Percentiles rank a stretch among this genome's conserved stretches.
Evolutionary conservation across 2,329 filamentous ascomycete genomes (phyloP).

Genomic region (Trichoderma brevicompactum): DNA sequence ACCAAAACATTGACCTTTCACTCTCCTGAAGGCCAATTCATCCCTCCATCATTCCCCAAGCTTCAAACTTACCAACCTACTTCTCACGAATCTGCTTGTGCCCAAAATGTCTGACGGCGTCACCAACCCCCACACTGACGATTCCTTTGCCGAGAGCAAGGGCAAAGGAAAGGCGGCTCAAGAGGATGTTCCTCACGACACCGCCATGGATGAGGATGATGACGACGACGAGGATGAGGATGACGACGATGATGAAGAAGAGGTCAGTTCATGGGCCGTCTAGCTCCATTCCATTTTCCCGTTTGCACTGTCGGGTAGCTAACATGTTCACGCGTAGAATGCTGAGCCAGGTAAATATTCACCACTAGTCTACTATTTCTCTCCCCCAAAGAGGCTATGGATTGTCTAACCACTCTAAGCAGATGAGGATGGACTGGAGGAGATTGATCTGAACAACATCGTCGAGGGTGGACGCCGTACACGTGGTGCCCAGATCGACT

Average conservation of each 20-base stretch:
- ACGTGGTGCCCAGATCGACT: slow-evolving; percentile 91
- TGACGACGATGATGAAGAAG: slow-evolving; percentile 48
- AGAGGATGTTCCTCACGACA: slow-evolving; percentile 57
- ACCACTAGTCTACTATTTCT: slow-evolving; percentile 6
- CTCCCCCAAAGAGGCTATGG: neutral
- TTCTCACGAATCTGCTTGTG: neutral
- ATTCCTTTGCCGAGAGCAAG: slow-evolving; percentile 63
- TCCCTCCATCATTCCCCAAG: slow-evolving; percentile 27
- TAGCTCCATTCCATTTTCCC: neutral
- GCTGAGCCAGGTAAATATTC: slow-evolving; percentile 39
- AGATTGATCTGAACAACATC: slow-evolving; percentile 90
- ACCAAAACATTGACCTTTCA: slow-evolving; percentile 24
- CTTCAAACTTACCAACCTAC: slow-evolving; percentile 27
- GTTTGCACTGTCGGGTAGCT: slow-evolving; percentile 28
- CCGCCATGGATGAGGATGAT: slow-evolving; percentile 75
- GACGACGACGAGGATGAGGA: slow-evolving; percentile 72
- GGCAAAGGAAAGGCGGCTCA: slow-evolving; percentile 81
- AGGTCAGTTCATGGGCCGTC: neutral
- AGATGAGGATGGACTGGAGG: slow-evolving; percentile 81
- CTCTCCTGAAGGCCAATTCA: slow-evolving; percentile 17
- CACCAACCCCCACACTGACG: slow-evolving; percentile 52
- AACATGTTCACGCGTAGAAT: slow-evolving; percentile 35
- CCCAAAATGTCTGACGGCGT: slow-evolving; percentile 51
- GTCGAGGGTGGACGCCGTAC: slow-evolving; percentile 79
- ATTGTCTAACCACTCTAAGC: slow-evolving; percentile 19